Base-by-base conservation (phyloP, 1,284 basidiomycete genomes). In the Moesziomyces globuligerus region DNA sequence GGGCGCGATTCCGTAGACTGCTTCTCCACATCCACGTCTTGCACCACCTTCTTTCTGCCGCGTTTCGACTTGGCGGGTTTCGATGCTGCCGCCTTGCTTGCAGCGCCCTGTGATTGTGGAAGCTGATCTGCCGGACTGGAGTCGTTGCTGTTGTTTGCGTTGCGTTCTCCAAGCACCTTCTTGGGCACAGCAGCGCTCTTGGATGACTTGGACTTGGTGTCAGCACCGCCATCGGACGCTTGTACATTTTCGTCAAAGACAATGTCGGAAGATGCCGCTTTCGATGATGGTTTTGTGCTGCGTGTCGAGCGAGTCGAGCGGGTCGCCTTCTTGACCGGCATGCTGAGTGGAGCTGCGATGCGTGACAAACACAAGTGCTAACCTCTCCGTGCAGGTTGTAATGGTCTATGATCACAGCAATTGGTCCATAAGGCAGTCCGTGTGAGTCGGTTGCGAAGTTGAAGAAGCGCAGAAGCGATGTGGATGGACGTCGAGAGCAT, bases 311-410 rank as follows among this genome's bases (percentile, higher is more conserved):
- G 43, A 0, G 62, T 62, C 23, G 57, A 50, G 18, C 61, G 62
- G 2, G 57, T 54, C 2, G 61, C 46, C 44, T 71, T 71, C 28
- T 66, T 66, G 49, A 43, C 50, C 25, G 68, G 61, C 68, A 71
- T 71, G 39, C 21, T 34, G 39, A 8, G 21, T 26, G 13, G 28
- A 41, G 43, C 23, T 21, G 24, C 25, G 39, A 21, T 55, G 24
- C 20, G 10, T 13, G 32, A n/a, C 18, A 18, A 11, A 36, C 20
- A 28, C 28, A 21, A 8, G 29, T 29, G 8, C n/a, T n/a, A n/a
- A n/a, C n/a, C n/a, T n/a, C n/a, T n/a, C n/a, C n/a, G n/a, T n/a
- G n/a, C n/a, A n/a, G n/a, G n/a, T n/a, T n/a, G n/a, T n/a, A n/a
- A n/a, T n/a, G n/a, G n/a, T 49, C 32, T 15, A 49, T 10, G 26